Evolutionary conservation across 805 yeast genomes (phyloP).

Genomic region (Saccharomyces jurei): DNA sequence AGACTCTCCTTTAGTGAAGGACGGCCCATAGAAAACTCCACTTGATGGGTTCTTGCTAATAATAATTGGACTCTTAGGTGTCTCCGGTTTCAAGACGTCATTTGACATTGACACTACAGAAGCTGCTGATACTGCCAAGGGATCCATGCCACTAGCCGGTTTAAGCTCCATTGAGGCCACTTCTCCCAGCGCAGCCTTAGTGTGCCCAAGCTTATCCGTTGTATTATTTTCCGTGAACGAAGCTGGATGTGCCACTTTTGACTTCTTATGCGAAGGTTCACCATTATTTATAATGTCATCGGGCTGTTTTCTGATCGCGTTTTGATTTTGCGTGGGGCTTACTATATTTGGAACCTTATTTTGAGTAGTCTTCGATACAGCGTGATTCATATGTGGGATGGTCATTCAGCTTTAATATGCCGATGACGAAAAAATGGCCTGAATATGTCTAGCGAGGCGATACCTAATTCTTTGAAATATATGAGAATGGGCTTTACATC

Average conservation of each 20-base stretch:
- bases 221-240: neutral
- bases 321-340: neutral
- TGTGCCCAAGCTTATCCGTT: neutral
- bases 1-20: conserved; percentile 37
- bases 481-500: neutral
- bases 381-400: neutral
- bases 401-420: neutral
- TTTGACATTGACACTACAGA: neutral
- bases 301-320: neutral
- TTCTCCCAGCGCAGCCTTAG: neutral
- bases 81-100: conserved; percentile 12
- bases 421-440: neutral
- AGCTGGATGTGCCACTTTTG: neutral
- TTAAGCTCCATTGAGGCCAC: neutral
- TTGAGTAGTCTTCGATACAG: neutral
- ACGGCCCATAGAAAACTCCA: conserved; percentile 31
- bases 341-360: neutral
- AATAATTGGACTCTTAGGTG: conserved; percentile 17
- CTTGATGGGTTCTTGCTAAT: conserved; percentile 21
- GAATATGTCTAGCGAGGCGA: neutral
- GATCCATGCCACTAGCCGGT: neutral
- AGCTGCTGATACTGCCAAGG: neutral
- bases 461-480: neutral
- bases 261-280: neutral
- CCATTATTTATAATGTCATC: neutral